These are phyloP conservation scores for Leptodontidium sp. DNA, from an alignment of 2,329 filamentous ascomycete genomes.

Conservation along the genomic window DNA sequence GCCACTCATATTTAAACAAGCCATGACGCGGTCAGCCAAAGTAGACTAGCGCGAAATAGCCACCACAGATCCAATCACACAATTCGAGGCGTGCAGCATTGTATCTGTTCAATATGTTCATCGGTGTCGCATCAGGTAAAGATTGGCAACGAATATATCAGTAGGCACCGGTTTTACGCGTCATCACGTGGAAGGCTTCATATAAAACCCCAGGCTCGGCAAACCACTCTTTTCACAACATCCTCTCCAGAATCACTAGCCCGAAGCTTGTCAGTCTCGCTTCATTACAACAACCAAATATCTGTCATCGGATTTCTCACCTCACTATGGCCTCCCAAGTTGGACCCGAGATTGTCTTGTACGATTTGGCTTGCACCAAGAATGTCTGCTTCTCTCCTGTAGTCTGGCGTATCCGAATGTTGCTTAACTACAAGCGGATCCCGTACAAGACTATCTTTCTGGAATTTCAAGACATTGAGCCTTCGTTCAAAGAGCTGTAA, in stretches of 20 bases:
- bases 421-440: slow-evolving; percentile 55
- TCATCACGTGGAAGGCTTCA: not conserved
- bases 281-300: too few species aligned
- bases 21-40: not conserved
- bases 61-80: not conserved
- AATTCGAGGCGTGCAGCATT: not conserved
- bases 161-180: not conserved
- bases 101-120: not conserved
- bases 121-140: not conserved
- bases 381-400: slow-evolving; percentile 52
- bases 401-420: slow-evolving; percentile 54
- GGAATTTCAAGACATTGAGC: slow-evolving; percentile 54
- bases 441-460: slow-evolving; percentile 53
- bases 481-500: slow-evolving; percentile 52
- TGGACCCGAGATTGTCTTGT: slow-evolving; percentile 50
- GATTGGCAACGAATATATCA: not conserved
- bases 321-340: too few species aligned
- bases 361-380: slow-evolving; percentile 52
- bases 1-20: not conserved
- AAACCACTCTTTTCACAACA: too few species aligned
- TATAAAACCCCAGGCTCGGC: not conserved
- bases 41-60: not conserved
- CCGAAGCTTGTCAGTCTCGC: too few species aligned
- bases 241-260: too few species aligned
- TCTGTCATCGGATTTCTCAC: too few species aligned